These are phyloP conservation scores for Blastobotrys indianensis DNA, from an alignment of 1,139 yeast species.

Conservation along the genomic window DNA sequence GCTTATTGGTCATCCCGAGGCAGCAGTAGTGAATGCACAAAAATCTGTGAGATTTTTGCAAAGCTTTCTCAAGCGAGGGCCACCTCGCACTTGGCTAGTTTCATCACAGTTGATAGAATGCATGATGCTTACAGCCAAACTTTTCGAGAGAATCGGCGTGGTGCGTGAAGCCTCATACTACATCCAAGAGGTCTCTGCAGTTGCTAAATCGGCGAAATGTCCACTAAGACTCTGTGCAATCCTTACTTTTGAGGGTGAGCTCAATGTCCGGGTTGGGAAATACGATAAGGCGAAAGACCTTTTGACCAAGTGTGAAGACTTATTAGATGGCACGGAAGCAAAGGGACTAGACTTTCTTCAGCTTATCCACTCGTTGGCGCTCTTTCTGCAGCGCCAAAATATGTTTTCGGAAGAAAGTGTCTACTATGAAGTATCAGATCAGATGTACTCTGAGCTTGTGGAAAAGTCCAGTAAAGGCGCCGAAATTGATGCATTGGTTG, in stretches of 20 bases:
- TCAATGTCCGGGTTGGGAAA: slow-evolving; percentile 21
- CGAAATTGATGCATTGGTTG: slow-evolving; percentile 14
- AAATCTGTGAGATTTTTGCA: slow-evolving; percentile 18
- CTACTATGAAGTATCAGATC: slow-evolving; percentile 24
- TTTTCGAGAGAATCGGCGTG: slow-evolving; percentile 24
- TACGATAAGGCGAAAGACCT: slow-evolving; percentile 20
- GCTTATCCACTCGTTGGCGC: slow-evolving; percentile 23
- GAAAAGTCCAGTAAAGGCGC: slow-evolving; percentile 3
- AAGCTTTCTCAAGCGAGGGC: slow-evolving; percentile 18
- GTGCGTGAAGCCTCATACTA: slow-evolving; percentile 22
- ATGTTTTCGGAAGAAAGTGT: slow-evolving; percentile 22
- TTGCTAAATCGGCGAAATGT: slow-evolving; percentile 19
- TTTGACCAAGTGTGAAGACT: slow-evolving; percentile 22
- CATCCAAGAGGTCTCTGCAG: slow-evolving; percentile 22
- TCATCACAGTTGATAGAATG: slow-evolving; percentile 19
- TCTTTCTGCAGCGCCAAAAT: slow-evolving; percentile 22
- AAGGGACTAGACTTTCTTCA: slow-evolving; percentile 22
- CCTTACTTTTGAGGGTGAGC: slow-evolving; percentile 23
- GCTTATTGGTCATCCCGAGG: slow-evolving; percentile 16
- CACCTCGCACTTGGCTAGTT: slow-evolving; percentile 16
- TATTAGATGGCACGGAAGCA: slow-evolving; percentile 17
- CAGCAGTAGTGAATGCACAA: slow-evolving; percentile 19
- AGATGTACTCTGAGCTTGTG: slow-evolving; percentile 16
- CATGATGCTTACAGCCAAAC: slow-evolving; percentile 18
- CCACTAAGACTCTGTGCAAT: slow-evolving; percentile 18